Evolutionary conservation across 2,329 filamentous ascomycete genomes (phyloP), one percentile per base, ranked within the genome.

Genomic region (Cercospora berteroae): DNA sequence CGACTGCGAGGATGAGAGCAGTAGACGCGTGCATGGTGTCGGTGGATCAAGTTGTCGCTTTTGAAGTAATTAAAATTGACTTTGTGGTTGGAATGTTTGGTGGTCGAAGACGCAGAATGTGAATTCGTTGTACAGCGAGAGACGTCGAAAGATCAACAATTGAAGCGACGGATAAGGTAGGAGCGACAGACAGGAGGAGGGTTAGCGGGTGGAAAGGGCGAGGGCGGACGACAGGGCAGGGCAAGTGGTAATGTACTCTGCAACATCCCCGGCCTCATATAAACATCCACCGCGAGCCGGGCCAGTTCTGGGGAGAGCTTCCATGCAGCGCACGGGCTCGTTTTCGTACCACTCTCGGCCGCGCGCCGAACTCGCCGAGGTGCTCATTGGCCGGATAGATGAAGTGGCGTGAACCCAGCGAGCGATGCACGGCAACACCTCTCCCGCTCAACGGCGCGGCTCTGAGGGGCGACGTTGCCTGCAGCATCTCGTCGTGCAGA

Each of bases 1-100:
- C 74, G 60, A 74, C 79, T 52, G 78, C 76, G 60, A 79, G 70
- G 66, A 75, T n/a, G 67, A 70, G n/a, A 33, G 62, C 52, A 57
- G 67, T 23, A 13, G 67, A 68, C 39, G 66, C 66, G 67, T 69
- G 70, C 70, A 72, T 72, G 23, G n/a, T 39, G 56, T 71, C 13
- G 58, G 48, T 61, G 50, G 36, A 33, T 12, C 18, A 39, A 23
- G 48, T 25, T 18, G 33, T 33, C 55, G 65, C 42, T 64, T 36
- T 61, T 20, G 29, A 62, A 23, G 39, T 52, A 16, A 27, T 62
- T 60, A 16, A 20, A 31, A 29, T 65, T 48, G 31, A 29, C 39
- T 57, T 25, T 57, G 56, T 36, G 12, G 20, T 29, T 48, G 25
- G 52, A 42, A 39, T 39, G 48, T 25, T 56, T 25, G 48, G 23